A percentile compares a stretch with the other conserved stretches of the same genome.
These are phyloP conservation scores for Amoeboaphelidium protococcarum DNA, from an alignment of 371 early-diverging fungal genomes.

Conservation along the genomic window DNA sequence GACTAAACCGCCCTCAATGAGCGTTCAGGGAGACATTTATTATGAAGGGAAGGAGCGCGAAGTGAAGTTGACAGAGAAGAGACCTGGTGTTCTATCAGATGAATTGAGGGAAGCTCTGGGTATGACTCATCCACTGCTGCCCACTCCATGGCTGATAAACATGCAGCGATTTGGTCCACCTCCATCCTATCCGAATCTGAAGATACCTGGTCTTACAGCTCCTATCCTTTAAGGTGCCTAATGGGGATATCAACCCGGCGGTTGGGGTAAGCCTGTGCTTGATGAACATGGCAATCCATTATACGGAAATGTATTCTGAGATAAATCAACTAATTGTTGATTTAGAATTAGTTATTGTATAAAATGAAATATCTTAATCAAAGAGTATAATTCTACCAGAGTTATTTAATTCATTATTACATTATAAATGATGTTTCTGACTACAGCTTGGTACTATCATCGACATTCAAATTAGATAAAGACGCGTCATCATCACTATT, in stretches of 20 bases:
- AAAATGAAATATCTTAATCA: no score
- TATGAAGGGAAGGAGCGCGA: slow-evolving; percentile 94
- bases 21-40: slow-evolving; percentile 72
- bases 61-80: slow-evolving; percentile 52
- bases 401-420: no score
- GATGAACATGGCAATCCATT: slow-evolving; percentile 81
- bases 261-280: slow-evolving; percentile 93
- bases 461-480: no score
- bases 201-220: slow-evolving; percentile 85
- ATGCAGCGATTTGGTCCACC: slow-evolving; percentile 97
- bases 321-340: no score
- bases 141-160: slow-evolving; percentile 95
- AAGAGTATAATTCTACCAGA: no score
- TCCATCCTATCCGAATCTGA: slow-evolving; percentile 72
- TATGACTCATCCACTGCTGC: slow-evolving; percentile 60
- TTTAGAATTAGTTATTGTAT: no score
- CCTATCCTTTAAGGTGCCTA: slow-evolving; percentile 94
- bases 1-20: slow-evolving; percentile 52
- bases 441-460: no score
- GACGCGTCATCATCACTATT: no score
- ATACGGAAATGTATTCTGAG: slow-evolving; percentile 93
- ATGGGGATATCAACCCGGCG: slow-evolving; percentile 95
- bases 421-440: no score
- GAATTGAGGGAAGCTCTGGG: slow-evolving; percentile 60
- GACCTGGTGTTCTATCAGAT: slow-evolving; percentile 71